Evolutionary conservation across 163 green algal species (phyloP).

Genomic region (Scenedesmus sp.): DNA sequence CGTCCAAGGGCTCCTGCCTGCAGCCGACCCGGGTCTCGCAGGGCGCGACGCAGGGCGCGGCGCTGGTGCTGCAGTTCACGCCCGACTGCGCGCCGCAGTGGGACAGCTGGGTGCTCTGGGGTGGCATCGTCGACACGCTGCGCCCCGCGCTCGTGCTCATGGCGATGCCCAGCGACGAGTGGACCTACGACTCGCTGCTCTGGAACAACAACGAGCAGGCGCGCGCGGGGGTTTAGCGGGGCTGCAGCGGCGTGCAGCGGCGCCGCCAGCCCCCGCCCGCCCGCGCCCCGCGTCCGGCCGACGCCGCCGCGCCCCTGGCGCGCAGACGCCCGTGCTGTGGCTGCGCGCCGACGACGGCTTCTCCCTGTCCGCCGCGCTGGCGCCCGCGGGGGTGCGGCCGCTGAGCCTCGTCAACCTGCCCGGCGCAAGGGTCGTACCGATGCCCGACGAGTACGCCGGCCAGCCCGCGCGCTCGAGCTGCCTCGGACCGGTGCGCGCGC

Average conservation of each 20-base stretch:
- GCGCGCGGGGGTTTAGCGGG: neutral
- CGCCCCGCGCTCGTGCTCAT: neutral
- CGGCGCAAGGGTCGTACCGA: neutral
- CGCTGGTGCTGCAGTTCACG: neutral
- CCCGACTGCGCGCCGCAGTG: neutral
- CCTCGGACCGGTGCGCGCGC: neutral
- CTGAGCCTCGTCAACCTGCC: neutral
- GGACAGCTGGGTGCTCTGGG: neutral
- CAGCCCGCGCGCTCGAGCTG: neutral
- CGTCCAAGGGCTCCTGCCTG: neutral
- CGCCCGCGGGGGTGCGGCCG: neutral
- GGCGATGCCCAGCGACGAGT: neutral
- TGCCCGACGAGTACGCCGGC: neutral
- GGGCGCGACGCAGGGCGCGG: neutral
- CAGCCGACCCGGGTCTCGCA: neutral
- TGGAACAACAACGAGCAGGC: neutral
- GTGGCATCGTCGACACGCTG: neutral
- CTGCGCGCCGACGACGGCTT: neutral
- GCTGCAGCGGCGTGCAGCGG: neutral
- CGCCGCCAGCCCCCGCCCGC: neutral
- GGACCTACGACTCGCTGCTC: neutral
- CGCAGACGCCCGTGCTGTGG: constrained; percentile 7
- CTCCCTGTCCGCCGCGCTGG: neutral
- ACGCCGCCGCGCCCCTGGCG: neutral
- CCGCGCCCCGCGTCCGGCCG: neutral